These are phyloP conservation scores for Backusella parvicylindrica DNA, from an alignment of 192 early-diverging fungal species.

Conservation along the genomic window DNA sequence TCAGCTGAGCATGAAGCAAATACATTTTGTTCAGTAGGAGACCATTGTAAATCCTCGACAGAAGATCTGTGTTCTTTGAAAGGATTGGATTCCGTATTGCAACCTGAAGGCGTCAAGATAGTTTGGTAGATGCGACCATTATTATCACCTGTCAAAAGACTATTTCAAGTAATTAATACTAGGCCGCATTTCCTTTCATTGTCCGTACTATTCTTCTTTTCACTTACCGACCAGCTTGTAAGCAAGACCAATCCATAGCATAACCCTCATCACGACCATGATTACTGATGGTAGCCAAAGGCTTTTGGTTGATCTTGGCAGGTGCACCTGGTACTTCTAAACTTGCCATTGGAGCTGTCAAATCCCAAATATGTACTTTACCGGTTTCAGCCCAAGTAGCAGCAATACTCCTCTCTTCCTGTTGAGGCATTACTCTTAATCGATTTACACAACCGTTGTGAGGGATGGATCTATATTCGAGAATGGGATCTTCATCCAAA, in stretches of 20 bases:
- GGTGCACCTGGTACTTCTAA: slow-evolving; percentile 82
- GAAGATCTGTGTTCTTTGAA: slow-evolving; percentile 83
- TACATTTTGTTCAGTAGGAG: slow-evolving; percentile 81
- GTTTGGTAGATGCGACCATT: slow-evolving; percentile 81
- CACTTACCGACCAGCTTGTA: slow-evolving; percentile 49
- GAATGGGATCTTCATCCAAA: slow-evolving; percentile 92
- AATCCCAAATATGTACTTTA: slow-evolving; percentile 91
- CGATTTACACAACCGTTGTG: slow-evolving; percentile 79
- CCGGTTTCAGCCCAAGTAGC: slow-evolving; percentile 96
- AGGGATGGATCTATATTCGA: slow-evolving; percentile 79
- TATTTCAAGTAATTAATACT: slow-evolving; percentile 15
- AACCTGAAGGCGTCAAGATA: slow-evolving; percentile 57
- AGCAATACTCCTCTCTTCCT: slow-evolving; percentile 67
- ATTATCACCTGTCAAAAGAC: slow-evolving; percentile 86
- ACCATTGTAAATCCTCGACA: slow-evolving; percentile 98
- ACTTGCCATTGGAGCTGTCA: slow-evolving; percentile 66
- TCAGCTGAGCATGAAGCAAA: slow-evolving; percentile 94
- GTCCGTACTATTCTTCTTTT: background rate
- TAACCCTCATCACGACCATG: slow-evolving; percentile 91
- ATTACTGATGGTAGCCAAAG: slow-evolving; percentile 75
- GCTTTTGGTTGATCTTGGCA: slow-evolving; percentile 58
- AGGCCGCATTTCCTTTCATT: background rate
- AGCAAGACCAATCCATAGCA: slow-evolving; percentile 91
- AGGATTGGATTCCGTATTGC: slow-evolving; percentile 68
- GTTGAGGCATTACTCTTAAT: slow-evolving; percentile 62